These are phyloP conservation scores for Leucocoprinus birnbaumii DNA, from an alignment of 768 basidiomycete species.

Conservation along the genomic window DNA sequence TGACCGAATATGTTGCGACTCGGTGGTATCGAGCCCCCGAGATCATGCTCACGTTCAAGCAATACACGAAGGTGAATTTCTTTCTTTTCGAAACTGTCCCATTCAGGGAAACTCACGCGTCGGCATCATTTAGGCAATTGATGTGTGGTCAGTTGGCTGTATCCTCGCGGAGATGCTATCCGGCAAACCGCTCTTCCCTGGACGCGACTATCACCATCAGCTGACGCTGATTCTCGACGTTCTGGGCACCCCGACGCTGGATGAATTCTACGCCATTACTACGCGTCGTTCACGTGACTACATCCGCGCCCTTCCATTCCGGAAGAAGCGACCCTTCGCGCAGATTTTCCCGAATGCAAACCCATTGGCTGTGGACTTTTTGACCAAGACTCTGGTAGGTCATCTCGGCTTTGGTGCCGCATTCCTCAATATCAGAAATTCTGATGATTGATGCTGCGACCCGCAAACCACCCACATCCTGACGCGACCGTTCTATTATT, in stretches of 20 bases:
- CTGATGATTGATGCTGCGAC: conserved; percentile 1
- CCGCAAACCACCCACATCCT: neutral
- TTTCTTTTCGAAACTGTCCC: conserved; percentile 10
- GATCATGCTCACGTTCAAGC: conserved; percentile 99
- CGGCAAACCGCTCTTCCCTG: conserved; percentile 95
- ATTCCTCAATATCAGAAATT: too few relatives aligned
- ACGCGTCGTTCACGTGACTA: conserved; percentile 92
- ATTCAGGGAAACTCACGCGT: conserved; percentile 8
- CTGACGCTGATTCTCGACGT: conserved; percentile 94
- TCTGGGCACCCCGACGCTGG: conserved; percentile 93
- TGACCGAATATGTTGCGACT: conserved; percentile 98
- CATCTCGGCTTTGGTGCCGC: too few relatives aligned
- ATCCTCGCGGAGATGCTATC: conserved; percentile 97
- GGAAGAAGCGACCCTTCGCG: conserved; percentile 80
- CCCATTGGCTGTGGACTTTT: conserved; percentile 60
- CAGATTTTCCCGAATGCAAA: conserved; percentile 90
- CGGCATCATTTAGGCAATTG: conserved; percentile 56
- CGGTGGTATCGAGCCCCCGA: conserved; percentile 99
- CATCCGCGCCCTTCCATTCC: conserved; percentile 91
- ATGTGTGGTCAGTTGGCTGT: conserved; percentile 86
- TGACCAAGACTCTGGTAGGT: conserved; percentile 80
- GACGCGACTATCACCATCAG: conserved; percentile 95
- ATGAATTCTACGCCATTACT: conserved; percentile 97
- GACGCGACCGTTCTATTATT: neutral
- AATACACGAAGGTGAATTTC: conserved; percentile 80